Base-by-base conservation (phyloP, 148 eudicot species). In the Tetragonia tetragonoides region DNA sequence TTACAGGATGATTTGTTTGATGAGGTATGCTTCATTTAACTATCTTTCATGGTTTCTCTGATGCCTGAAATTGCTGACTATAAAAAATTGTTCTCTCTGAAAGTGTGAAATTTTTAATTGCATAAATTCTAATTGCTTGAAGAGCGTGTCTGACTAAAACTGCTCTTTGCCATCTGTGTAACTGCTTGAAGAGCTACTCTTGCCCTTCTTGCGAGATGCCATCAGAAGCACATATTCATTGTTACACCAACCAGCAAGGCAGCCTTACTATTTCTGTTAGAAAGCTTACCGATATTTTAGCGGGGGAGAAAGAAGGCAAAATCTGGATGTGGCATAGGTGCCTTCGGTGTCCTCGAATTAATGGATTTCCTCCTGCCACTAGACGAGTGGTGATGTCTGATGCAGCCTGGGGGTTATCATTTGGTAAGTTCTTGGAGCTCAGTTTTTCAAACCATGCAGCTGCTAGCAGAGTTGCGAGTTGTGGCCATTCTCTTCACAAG, bases 311-410 rank as follows among this genome's bases (percentile, higher is more conserved):
- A 81, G 97, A 93, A 28, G 91, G 97, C 70, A 96, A 93, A 86
- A 93, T 96, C 63, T 96, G 97, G 98, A 96, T 96, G 99, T 96
- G 99, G 99, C 99, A 93, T 77, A 89, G 99, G 80, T 96, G 99
- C 85, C 86, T 93, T 69, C 87, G 85, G 68, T 96, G 99, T 86
- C 98, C 98, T 21, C 86, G 97, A 46, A 66, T 75, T 49, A 81
- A 87, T 54, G 95, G 99, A 38, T 93, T 87, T 75, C 99, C 99
- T 61, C 99, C 98, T 5, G 93, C 98, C 75, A 96, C 99, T 54
- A 85, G 87, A 79, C 90, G 99, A 86, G 84, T 96, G 75, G 87
- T 86, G 72, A 96, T 96, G 99, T 96, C 99, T 80, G 98, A 96
- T 86, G 99, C 99, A 79, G 99, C 99, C 47, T 96, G 99, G 99